Evolutionary conservation across 2,329 filamentous ascomycete genomes (phyloP).

Genomic region (Ambrosiella cleistominuta): DNA sequence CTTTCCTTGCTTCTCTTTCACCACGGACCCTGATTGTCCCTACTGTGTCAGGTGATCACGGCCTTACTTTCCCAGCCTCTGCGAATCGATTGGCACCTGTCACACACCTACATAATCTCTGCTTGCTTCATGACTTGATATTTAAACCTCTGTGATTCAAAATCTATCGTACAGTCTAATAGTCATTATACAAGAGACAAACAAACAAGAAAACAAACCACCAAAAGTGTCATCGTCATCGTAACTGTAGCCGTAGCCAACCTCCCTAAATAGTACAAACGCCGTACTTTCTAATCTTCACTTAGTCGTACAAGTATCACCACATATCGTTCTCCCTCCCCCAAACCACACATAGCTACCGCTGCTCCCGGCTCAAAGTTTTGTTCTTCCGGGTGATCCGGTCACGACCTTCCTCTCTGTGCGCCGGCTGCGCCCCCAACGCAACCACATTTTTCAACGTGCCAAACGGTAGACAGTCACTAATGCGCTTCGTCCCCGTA

Average conservation of each 20-base stretch:
- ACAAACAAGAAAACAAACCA: neutral
- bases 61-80: neutral
- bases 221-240: neutral
- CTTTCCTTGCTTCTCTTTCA: no score
- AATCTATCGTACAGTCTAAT: neutral
- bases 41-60: neutral
- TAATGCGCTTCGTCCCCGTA: constrained; percentile 58
- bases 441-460: constrained; percentile 54
- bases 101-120: no score
- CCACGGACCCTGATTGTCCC: no score
- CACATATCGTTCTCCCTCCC: neutral
- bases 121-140: no score
- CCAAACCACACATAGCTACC: no score
- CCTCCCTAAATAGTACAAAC: neutral
- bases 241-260: neutral
- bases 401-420: constrained; percentile 10
- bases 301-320: neutral
- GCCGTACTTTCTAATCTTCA: neutral
- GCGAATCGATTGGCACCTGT: no score
- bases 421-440: constrained; percentile 17
- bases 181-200: neutral
- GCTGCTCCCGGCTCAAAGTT: constrained; percentile 3
- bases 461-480: constrained; percentile 77
- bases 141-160: neutral
- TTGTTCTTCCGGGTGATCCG: constrained; percentile 9